These are phyloP conservation scores for Dissophora ornata DNA, from an alignment of 192 early-diverging fungal species.

Conservation along the genomic window DNA sequence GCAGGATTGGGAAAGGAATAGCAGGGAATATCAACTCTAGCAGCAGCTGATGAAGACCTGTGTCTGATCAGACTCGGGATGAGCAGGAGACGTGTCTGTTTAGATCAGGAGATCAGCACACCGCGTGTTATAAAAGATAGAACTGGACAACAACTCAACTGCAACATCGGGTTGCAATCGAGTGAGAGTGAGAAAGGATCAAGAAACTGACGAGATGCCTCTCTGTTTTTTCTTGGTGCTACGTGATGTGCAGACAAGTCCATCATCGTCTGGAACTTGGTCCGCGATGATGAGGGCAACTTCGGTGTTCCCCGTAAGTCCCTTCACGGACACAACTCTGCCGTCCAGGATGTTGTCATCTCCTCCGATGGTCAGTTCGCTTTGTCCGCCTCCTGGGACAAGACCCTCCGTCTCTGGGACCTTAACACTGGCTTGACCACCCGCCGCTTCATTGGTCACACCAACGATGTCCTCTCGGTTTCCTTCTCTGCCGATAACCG, in stretches of 20 bases:
- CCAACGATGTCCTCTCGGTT: constrained; percentile 97
- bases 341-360: constrained; percentile 98
- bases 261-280: constrained; percentile 97
- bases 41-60: too few relatives aligned
- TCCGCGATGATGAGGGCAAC: constrained; percentile 87
- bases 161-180: too few relatives aligned
- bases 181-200: too few relatives aligned
- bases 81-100: too few relatives aligned
- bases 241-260: constrained; percentile 83
- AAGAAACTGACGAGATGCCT: neutral
- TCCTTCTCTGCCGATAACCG: constrained; percentile 99
- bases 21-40: too few relatives aligned
- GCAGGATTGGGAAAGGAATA: neutral
- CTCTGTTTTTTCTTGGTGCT: neutral
- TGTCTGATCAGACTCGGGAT: too few relatives aligned
- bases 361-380: constrained; percentile 99
- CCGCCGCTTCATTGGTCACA: constrained; percentile 97
- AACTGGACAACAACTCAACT: too few relatives aligned
- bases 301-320: constrained; percentile 92
- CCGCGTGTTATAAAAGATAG: too few relatives aligned
- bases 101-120: too few relatives aligned
- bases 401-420: constrained; percentile 99
- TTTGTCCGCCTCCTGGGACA: constrained; percentile 98
- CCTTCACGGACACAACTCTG: constrained; percentile 99
- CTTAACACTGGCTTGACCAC: constrained; percentile 92